Percentiles rank a stretch among this genome's conserved stretches.
phyloP scores from a whole-genome alignment of 345 rosid species.

The Citrus medica region DNA sequence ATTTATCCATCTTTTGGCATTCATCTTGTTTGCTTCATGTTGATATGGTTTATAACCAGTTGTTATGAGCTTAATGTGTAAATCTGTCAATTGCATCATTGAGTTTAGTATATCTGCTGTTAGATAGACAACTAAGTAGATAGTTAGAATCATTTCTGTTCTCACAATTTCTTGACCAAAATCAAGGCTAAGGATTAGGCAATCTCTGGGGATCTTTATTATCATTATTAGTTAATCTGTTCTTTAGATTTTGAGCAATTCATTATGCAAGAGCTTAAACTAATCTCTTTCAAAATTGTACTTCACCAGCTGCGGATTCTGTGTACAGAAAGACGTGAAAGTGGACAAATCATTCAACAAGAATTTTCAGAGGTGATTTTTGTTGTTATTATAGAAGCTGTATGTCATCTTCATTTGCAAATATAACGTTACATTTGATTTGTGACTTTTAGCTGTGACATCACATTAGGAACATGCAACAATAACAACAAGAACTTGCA shows the following conservation, averaged over 20 bases:
- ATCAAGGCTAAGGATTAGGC: not conserved
- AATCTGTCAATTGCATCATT: not conserved
- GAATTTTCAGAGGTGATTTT: not conserved
- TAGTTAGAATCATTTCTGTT: not conserved
- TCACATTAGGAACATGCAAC: not conserved
- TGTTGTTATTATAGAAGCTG: not conserved
- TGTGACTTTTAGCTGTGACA: slow-evolving; percentile 1
- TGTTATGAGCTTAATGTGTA: not conserved
- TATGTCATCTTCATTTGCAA: not conserved
- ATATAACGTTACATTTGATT: not conserved
- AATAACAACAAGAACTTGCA: slow-evolving; percentile 1
- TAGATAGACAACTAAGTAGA: not conserved
- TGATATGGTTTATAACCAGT: not conserved
- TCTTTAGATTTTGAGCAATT: not conserved
- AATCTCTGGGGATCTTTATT: not conserved
- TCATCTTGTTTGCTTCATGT: not conserved
- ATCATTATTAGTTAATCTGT: not conserved
- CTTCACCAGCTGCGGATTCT: not conserved
- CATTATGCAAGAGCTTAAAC: not conserved
- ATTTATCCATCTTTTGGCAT: not conserved
- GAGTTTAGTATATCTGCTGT: not conserved
- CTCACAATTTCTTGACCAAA: not conserved
- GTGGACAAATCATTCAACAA: not conserved
- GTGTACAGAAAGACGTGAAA: not conserved
- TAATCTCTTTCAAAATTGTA: not conserved